Conservation (phyloP, 1,284 basidiomycete species). For the Tilletia indica region DNA sequence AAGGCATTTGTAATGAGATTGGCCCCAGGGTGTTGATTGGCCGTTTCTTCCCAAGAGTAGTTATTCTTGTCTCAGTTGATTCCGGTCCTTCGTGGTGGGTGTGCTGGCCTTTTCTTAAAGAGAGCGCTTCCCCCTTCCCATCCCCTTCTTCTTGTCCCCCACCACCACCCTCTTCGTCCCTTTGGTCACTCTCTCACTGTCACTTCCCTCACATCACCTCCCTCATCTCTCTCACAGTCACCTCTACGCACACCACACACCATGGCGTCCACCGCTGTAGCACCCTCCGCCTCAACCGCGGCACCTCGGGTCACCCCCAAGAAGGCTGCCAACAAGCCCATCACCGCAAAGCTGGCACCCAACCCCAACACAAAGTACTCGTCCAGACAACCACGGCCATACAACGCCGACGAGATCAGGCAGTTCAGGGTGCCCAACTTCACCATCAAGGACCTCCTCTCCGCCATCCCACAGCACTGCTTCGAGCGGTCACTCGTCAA, state of each 20-base stretch:
- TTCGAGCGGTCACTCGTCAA: conserved; percentile 83
- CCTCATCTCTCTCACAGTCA: background rate
- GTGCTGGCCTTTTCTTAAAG: no score
- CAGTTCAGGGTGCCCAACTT: conserved; percentile 73
- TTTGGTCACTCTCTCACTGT: no score
- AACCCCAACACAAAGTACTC: conserved; percentile 31
- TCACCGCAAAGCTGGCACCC: background rate
- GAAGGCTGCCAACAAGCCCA: background rate
- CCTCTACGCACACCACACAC: background rate
- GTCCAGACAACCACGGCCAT: conserved; percentile 44
- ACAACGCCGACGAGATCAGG: conserved; percentile 48
- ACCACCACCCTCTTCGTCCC: background rate
- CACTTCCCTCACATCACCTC: background rate
- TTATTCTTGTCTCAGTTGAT: no score
- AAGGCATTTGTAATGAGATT: no score
- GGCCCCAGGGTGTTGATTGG: no score
- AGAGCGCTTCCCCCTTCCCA: background rate
- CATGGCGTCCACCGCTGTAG: conserved; percentile 10
- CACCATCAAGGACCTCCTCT: conserved; percentile 79
- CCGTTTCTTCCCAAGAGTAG: no score
- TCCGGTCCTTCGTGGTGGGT: no score
- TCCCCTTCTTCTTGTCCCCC: background rate
- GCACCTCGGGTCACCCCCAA: background rate
- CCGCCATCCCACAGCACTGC: conserved; percentile 85
- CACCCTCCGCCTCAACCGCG: background rate